Conservation (phyloP, 2,329 filamentous ascomycete genomes). For the Juglanconis juglandina region DNA sequence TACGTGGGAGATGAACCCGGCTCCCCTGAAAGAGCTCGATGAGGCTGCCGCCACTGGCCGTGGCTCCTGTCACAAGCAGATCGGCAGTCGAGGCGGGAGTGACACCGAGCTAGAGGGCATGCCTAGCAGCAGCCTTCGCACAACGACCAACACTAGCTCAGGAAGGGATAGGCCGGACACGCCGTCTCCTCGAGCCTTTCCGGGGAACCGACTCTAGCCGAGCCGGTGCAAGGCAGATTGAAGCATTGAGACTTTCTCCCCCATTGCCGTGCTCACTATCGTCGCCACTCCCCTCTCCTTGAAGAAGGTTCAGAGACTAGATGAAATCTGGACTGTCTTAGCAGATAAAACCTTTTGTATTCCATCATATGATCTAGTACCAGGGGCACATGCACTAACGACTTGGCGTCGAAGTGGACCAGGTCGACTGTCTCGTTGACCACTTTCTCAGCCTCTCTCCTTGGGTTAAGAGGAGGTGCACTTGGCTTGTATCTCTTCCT, state of each 20-base stretch:
- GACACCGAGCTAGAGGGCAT: slow-evolving; percentile 31
- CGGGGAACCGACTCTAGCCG: background rate
- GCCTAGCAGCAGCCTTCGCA: slow-evolving; percentile 1
- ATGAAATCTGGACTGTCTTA: too few species aligned
- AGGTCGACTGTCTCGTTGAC: too few species aligned
- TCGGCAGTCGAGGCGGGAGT: slow-evolving; percentile 13
- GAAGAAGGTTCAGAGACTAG: too few species aligned
- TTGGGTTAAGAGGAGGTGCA: too few species aligned
- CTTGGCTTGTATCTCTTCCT: too few species aligned
- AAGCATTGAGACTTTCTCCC: background rate
- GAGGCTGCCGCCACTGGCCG: slow-evolving; percentile 22
- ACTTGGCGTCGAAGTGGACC: too few species aligned
- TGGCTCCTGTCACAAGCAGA: slow-evolving; percentile 7
- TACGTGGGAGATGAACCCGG: slow-evolving; percentile 41
- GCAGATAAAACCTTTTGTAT: too few species aligned
- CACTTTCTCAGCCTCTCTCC: too few species aligned
- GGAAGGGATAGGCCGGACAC: background rate
- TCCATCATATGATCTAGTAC: too few species aligned
- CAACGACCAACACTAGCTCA: background rate
- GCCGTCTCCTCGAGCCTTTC: background rate
- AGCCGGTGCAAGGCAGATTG: background rate
- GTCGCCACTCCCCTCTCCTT: background rate
- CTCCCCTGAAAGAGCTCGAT: slow-evolving; percentile 22
- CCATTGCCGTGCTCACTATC: background rate
- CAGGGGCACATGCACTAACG: too few species aligned